These are phyloP conservation scores for Capsicum pubescens DNA, from an alignment of 257 asterid genomes.

Conservation along the genomic window DNA sequence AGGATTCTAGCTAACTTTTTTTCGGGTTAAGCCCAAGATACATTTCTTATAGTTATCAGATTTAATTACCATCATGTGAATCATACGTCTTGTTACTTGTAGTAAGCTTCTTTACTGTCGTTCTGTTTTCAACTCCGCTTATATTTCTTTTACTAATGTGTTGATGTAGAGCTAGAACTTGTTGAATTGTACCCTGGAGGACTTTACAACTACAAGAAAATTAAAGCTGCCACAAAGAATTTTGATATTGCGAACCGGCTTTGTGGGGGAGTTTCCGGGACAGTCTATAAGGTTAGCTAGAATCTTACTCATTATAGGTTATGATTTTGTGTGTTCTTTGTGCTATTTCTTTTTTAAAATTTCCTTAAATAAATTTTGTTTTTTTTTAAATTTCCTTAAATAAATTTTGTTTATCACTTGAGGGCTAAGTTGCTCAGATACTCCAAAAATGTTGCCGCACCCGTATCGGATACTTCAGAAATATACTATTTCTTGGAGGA, in stretches of 20 bases:
- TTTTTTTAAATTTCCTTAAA: no score
- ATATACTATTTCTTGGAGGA: no score
- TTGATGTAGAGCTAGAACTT: background rate
- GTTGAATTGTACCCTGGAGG: conserved; percentile 28
- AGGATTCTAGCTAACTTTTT: no score
- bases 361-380: background rate
- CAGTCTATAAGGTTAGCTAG: conserved; percentile 7
- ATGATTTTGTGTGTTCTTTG: background rate
- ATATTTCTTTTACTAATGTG: background rate
- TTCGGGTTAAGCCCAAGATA: background rate
- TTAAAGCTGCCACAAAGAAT: conserved; percentile 20
- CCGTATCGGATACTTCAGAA: no score
- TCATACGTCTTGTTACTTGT: background rate
- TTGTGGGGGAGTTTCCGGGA: conserved; percentile 24
- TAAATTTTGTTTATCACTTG: no score
- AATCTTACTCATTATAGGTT: background rate
- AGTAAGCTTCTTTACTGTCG: background rate
- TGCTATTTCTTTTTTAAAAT: background rate
- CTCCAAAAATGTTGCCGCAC: no score
- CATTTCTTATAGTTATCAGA: background rate
- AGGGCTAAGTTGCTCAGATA: no score
- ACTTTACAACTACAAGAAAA: conserved; percentile 20
- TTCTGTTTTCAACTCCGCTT: background rate
- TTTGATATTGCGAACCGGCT: accelerated
- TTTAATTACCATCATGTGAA: conserved; percentile 4